These are phyloP conservation scores for Barbarea vulgaris DNA, from an alignment of 345 rosid species.

Conservation along the genomic window DNA sequence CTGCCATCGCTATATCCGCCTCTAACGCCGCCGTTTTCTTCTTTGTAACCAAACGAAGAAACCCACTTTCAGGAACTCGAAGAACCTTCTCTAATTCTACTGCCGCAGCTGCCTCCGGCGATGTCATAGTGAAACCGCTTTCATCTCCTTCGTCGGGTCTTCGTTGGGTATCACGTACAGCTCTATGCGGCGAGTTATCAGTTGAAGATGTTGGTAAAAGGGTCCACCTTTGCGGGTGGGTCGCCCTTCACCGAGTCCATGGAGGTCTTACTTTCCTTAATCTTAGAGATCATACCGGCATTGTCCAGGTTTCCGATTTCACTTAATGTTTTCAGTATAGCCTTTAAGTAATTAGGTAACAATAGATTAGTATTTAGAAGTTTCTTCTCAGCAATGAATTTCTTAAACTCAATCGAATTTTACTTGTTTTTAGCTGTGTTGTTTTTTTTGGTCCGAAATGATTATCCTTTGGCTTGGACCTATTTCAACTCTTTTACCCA, in stretches of 20 bases:
- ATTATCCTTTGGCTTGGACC: neutral
- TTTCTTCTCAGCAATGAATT: neutral
- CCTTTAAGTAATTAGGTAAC: neutral
- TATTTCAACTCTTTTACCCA: neutral
- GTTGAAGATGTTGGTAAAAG: slow-evolving; percentile 67
- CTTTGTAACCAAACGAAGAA: slow-evolving; percentile 26
- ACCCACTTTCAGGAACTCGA: slow-evolving; percentile 27
- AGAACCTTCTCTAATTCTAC: slow-evolving; percentile 41
- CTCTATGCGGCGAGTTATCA: slow-evolving; percentile 67
- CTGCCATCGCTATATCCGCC: slow-evolving; percentile 40
- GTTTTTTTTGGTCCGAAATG: slow-evolving; percentile 6
- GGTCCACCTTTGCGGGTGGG: slow-evolving; percentile 96
- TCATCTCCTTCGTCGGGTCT: slow-evolving; percentile 44
- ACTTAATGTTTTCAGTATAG: neutral
- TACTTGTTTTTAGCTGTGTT: neutral
- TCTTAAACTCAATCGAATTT: neutral
- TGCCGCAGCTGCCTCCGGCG: slow-evolving; percentile 17
- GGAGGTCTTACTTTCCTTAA: slow-evolving; percentile 92
- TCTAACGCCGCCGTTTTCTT: slow-evolving; percentile 30
- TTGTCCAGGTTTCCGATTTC: slow-evolving; percentile 64
- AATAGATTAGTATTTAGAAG: neutral
- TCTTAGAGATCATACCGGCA: slow-evolving; percentile 95
- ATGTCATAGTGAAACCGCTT: slow-evolving; percentile 25
- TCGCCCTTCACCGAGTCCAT: slow-evolving; percentile 86
- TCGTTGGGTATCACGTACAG: slow-evolving; percentile 72